Conservation (phyloP, 345 rosid genomes). For the Microcos paniculata region DNA sequence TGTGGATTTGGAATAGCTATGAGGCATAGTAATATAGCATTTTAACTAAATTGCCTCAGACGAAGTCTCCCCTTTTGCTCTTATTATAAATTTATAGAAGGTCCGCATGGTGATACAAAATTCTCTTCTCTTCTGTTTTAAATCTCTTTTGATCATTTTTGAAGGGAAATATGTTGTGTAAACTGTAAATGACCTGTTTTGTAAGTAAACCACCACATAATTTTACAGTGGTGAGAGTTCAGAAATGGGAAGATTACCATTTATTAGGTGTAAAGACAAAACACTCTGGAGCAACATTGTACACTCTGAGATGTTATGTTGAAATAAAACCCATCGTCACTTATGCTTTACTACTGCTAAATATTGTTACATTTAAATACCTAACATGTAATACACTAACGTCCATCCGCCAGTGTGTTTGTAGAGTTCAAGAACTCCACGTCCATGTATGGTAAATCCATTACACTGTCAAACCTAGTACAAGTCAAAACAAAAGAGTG, state of each 20-base stretch:
- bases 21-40: not conserved
- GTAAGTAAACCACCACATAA: not conserved
- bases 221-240: not conserved
- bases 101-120: not conserved
- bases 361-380: too few species aligned
- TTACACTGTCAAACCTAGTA: too few species aligned
- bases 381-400: too few species aligned
- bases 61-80: not conserved
- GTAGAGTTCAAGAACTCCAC: too few species aligned
- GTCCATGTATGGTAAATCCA: too few species aligned
- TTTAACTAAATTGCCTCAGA: not conserved
- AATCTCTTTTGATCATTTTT: not conserved
- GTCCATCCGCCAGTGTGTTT: too few species aligned
- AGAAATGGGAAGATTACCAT: not conserved
- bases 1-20: not conserved
- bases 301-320: not conserved
- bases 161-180: not conserved
- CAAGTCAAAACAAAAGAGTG: too few species aligned
- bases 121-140: not conserved
- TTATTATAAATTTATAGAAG: not conserved
- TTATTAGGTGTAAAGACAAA: not conserved
- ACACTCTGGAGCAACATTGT: not conserved
- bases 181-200: not conserved
- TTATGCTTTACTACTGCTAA: not conserved
- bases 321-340: not conserved